Percentiles rank a stretch among this genome's conserved stretches.
phyloP scores from a whole-genome alignment of 148 eudicot genomes.

The Hydrangea macrophylla region DNA sequence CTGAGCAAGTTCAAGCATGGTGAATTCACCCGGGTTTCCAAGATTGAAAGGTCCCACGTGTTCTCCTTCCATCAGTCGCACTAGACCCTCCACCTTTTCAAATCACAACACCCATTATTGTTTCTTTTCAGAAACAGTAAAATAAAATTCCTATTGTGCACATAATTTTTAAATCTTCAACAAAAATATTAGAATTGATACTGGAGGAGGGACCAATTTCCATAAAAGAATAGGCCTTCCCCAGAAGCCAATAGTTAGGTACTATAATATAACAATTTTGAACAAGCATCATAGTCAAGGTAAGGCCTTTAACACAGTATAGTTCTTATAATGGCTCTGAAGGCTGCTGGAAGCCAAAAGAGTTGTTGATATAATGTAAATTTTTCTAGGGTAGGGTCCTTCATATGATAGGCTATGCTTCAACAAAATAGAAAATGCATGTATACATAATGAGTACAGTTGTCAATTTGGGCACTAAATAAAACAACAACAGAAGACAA shows the following conservation, averaged over 20 bases:
- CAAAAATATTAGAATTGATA: too few relatives aligned
- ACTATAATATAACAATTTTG: too few relatives aligned
- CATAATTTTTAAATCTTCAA: not conserved
- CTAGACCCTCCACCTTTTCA: slow-evolving; percentile 51
- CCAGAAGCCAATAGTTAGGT: not conserved
- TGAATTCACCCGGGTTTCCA: slow-evolving; percentile 67
- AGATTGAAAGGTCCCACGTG: slow-evolving; percentile 59
- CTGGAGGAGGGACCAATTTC: not conserved
- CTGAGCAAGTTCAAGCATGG: slow-evolving; percentile 72
- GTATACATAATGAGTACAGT: too few relatives aligned
- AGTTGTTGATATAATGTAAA: too few relatives aligned
- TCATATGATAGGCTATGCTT: not conserved
- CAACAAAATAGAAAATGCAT: too few relatives aligned
- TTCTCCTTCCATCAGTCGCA: slow-evolving; percentile 59
- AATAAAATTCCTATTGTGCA: too few relatives aligned
- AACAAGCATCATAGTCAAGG: not conserved
- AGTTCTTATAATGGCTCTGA: not conserved
- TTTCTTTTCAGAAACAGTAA: too few relatives aligned
- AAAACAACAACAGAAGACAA: not conserved
- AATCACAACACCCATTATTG: not conserved
- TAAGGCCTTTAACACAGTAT: too few relatives aligned
- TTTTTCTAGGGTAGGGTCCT: too few relatives aligned
- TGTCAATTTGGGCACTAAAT: too few relatives aligned
- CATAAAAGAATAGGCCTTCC: not conserved
- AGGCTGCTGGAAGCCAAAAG: not conserved